phyloP scores from a whole-genome alignment of 169 alveolate species.

The Toxoplasma gondii region DNA sequence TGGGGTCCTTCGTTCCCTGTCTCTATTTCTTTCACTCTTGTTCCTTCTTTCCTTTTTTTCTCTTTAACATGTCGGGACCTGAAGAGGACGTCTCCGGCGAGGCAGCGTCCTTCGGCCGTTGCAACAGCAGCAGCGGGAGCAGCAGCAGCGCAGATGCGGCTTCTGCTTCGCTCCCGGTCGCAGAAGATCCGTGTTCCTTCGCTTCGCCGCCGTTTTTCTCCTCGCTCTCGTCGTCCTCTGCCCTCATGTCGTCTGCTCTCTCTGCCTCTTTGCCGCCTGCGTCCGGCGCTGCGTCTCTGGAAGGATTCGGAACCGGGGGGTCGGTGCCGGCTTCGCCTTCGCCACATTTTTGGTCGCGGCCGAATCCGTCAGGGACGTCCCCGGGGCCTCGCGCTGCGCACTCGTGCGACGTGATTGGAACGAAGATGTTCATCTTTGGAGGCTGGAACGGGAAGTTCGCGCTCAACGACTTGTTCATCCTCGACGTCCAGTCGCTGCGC shows the following conservation, averaged over 20 bases:
- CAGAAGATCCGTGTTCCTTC: neutral
- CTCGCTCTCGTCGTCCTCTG: neutral
- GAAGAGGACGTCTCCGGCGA: neutral
- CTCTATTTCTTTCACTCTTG: no score
- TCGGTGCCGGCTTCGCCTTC: neutral
- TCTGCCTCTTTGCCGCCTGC: neutral
- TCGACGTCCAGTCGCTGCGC: constrained; percentile 63
- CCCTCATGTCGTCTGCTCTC: neutral
- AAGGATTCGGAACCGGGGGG: neutral
- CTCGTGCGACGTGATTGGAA: constrained; percentile 70
- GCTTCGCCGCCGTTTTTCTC: neutral
- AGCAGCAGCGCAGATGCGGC: neutral
- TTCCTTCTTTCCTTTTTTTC: no score
- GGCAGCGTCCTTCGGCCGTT: neutral
- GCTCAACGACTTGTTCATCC: constrained; percentile 75
- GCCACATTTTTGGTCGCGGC: neutral
- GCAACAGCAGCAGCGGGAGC: constrained; percentile 3
- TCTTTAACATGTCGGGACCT: neutral
- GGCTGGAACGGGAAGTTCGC: constrained; percentile 84
- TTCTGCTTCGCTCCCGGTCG: neutral
- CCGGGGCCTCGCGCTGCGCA: constrained; percentile 85
- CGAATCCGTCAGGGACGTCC: neutral
- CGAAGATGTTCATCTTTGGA: constrained; percentile 74
- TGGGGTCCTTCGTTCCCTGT: no score
- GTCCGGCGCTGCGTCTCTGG: neutral